Conservation (phyloP, 2,329 filamentous ascomycete species). For the Cladosporium sp. region DNA sequence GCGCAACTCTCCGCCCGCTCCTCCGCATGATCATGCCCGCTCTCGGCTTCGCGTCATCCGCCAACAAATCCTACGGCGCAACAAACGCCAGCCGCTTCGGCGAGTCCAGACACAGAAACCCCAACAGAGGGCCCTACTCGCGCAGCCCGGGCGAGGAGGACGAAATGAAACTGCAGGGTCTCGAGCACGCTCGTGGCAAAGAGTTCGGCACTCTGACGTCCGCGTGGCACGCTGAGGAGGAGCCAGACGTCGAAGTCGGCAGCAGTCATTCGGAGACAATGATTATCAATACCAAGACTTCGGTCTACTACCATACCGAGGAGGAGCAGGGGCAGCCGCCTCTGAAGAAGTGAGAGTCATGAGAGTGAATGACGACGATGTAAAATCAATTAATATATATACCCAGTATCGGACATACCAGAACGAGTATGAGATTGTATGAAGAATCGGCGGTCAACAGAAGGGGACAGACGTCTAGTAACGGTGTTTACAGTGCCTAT, state of each 20-base stretch:
- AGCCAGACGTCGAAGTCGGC: slow-evolving; percentile 4
- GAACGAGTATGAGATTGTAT: no score
- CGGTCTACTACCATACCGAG: slow-evolving; percentile 11
- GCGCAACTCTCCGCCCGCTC: slow-evolving; percentile 15
- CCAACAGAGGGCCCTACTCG: slow-evolving; percentile 2
- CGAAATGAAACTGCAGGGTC: slow-evolving; percentile 10
- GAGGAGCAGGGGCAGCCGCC: background rate
- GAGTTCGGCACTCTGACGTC: slow-evolving; percentile 10
- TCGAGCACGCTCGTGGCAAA: slow-evolving; percentile 9
- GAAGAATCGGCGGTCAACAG: no score
- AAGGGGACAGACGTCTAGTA: no score
- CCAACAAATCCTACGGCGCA: background rate
- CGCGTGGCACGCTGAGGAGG: slow-evolving; percentile 9
- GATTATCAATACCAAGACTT: slow-evolving; percentile 12
- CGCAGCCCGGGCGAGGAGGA: slow-evolving; percentile 10
- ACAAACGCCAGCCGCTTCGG: background rate
- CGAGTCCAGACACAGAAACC: background rate
- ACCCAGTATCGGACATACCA: no score
- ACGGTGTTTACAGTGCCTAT: no score
- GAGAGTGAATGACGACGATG: no score
- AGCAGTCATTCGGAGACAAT: slow-evolving; percentile 10
- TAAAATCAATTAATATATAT: no score
- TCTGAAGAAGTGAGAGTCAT: no score
- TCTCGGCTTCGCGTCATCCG: slow-evolving; percentile 4
- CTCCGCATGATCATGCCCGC: slow-evolving; percentile 12